These are phyloP conservation scores for Fistulinella prunicolor DNA, from an alignment of 768 basidiomycete species.

Conservation along the genomic window DNA sequence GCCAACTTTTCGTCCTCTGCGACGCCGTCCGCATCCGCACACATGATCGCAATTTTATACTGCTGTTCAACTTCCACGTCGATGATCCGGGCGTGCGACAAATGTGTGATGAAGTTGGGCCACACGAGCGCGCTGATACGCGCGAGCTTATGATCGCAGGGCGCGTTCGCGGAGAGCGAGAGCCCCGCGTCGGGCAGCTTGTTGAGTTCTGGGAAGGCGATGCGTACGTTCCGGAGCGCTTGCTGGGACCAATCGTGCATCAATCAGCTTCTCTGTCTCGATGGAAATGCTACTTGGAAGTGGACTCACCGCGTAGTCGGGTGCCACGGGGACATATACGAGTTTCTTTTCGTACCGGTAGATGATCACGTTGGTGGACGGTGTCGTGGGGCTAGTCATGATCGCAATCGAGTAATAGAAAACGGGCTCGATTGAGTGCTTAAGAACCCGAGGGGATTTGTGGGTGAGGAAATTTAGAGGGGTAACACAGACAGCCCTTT, in stretches of 20 bases:
- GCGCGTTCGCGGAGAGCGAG: conserved; percentile 40
- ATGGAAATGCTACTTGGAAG: no score
- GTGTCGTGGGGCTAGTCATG: no score
- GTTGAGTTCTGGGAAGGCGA: conserved; percentile 45
- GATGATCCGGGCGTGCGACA: conserved; percentile 48
- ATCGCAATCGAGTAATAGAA: no score
- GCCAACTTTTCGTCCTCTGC: no score
- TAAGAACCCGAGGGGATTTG: no score
- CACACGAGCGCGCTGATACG: conserved; percentile 54
- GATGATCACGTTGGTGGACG: conserved; percentile 42
- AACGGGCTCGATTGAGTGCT: no score
- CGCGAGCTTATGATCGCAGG: conserved; percentile 35
- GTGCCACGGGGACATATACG: conserved; percentile 50
- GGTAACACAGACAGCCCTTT: no score
- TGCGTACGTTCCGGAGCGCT: conserved; percentile 48
- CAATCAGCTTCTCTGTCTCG: no score
- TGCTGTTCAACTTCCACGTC: conserved; percentile 34
- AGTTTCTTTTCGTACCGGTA: conserved; percentile 43
- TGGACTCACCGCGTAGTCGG: conserved; percentile 43
- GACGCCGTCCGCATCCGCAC: conserved; percentile 3
- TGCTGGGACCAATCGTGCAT: conserved; percentile 30
- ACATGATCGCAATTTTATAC: conserved; percentile 25
- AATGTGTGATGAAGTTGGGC: conserved; percentile 38
- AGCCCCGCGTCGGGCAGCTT: conserved; percentile 40
- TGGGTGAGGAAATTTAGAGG: no score